Evolutionary conservation across 345 rosid genomes (phyloP), one percentile per base, ranked within the genome.

Genomic region (Nephelium lappaceum): DNA sequence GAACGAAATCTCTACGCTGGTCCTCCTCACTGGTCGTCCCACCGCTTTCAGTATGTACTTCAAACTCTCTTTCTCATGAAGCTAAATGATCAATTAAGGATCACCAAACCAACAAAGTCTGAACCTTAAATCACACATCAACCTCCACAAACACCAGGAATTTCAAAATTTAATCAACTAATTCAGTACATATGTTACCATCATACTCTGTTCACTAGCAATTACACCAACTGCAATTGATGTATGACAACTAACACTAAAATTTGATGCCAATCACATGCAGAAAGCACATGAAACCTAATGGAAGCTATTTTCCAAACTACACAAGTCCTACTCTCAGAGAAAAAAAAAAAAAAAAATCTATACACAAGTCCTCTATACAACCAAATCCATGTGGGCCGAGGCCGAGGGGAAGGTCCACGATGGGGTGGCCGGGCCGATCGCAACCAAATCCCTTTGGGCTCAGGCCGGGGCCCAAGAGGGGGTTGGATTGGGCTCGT

Each of bases 21-120:
- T 86, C 89, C 63, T 89, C 91, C 76, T 83, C 88, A 38, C 84
- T 79, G 60, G 86, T 45, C 25, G 83, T 81, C 78, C 87, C 89
- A 25, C 91, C 90, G 67, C 87, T 88, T 84, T 91, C 94, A 74
- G 86, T 77, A 82, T 91, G 93, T 4, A 81, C 81, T 75, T 86
- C 88, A 64, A 60, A 39, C 72, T 85, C 90, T 14, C 77, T 76
- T 42, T 80, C 90, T 78, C 82, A 68, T 27, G 45, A 80, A 77
- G 77, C 80, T 60, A 58, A 72, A 23, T n/a, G 73, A 79, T 82
- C 86, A 86, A 86, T 84, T 67, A 73, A 70, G 69, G 57, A 43
- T 24, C n/a, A n/a, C n/a, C n/a, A n/a, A n/a, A n/a, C n/a, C n/a
- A n/a, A n/a, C n/a, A n/a, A n/a, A n/a, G n/a, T n/a, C n/a, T n/a